Base-by-base conservation (phyloP, 352 stramenopile species). In the Globisporangium paroecandrum region DNA sequence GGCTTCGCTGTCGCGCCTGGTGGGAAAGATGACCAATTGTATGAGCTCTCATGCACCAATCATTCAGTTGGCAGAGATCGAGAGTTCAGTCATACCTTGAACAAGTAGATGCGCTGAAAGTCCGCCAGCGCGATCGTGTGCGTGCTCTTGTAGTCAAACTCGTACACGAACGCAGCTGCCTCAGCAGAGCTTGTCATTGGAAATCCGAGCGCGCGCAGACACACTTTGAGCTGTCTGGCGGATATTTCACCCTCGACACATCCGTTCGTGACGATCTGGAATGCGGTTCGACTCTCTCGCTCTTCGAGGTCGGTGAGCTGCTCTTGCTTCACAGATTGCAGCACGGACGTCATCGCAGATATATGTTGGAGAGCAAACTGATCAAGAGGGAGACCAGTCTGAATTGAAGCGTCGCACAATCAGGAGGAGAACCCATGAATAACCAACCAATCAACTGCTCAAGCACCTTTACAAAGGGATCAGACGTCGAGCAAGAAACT, bases 101-200 rank as follows among this genome's bases (percentile, higher is more conserved):
- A 74, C 47, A 84, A 56, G 43, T 78, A 82, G 51, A 84, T 74
- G 24, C 74, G 74, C 24, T 82, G 70, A 59, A 84, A 84, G 58
- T 84, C 77, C 4, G 51, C 65, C 32, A 82, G 65, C 1, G 54
- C 66, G 54, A 84, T 72, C 22, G 66, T 73, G 22, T 60, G 61
- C 0, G 75, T 66, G 57, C 66, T 67, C n/a, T 72, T 69, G 60
- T 77, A 84, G 70, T 84, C 77, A 49, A 84, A 81, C 63, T 82
- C 75, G 63, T 84, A 82, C 25, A 82, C 73, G 18, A 84, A 72
- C 24, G 66, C 53, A 24, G 64, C 43, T 7, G 70, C 73, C 43
- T 84, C 77, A 1, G 36, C 57, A 24, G 69, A 71, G 0, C 58
- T 51, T 5, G 76, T 25, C 13, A 20, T 34, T 20, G 20, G 53